Evolutionary conservation across 169 alveolate genomes (phyloP).

Genomic region (Cyclospora cayetanensis): DNA sequence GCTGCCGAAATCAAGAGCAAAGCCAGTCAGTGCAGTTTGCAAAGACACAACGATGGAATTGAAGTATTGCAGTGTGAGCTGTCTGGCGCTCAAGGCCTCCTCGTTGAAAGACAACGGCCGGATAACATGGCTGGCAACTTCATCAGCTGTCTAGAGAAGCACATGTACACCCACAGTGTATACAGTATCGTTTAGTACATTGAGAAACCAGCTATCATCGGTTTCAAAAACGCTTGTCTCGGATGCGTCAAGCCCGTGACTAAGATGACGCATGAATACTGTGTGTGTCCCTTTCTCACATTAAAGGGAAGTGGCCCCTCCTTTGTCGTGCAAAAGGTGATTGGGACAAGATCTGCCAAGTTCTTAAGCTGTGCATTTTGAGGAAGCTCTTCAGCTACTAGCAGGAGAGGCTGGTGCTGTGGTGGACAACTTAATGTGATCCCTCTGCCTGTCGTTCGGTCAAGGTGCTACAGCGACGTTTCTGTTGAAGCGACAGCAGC

Average conservation of each 20-base stretch:
- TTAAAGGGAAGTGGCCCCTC: constrained; percentile 7
- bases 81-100: background rate
- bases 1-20: background rate
- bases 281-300: background rate
- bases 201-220: too few relatives aligned
- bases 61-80: constrained; percentile 20
- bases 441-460: background rate
- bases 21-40: constrained; percentile 31
- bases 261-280: background rate
- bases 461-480: background rate
- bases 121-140: background rate
- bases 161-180: background rate
- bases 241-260: background rate
- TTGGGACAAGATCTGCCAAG: constrained; percentile 30
- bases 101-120: background rate
- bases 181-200: background rate
- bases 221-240: too few relatives aligned
- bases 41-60: constrained; percentile 18
- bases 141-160: constrained; percentile 29
- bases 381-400: constrained; percentile 19
- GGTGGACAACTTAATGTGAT: too few relatives aligned
- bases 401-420: background rate
- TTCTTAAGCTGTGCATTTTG: background rate
- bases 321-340: constrained; percentile 44
- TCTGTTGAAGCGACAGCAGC: background rate